Conservation (phyloP, 2,329 filamentous ascomycete species). For the Talaromyces albobiverticillius region DNA sequence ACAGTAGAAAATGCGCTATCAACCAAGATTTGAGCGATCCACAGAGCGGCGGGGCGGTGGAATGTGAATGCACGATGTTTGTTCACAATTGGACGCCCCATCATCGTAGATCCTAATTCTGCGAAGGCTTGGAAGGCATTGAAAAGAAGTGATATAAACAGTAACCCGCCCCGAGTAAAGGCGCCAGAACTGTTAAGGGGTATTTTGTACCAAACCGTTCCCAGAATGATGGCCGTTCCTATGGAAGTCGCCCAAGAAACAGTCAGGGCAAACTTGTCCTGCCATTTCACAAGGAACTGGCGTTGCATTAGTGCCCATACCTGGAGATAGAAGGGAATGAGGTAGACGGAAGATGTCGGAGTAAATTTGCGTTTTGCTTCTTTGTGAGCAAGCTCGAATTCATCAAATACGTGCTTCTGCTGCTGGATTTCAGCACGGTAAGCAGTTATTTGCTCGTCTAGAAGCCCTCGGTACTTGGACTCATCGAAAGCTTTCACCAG, state of each 20-base stretch:
- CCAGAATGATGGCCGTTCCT: conserved; percentile 73
- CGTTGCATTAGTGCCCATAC: conserved; percentile 80
- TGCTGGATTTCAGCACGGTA: conserved; percentile 65
- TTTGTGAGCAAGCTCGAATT: conserved; percentile 59
- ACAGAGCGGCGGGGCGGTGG: conserved; percentile 75
- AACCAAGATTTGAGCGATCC: conserved; percentile 78
- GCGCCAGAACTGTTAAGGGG: conserved; percentile 63
- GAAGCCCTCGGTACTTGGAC: conserved; percentile 56
- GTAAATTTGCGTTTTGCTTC: conserved; percentile 63
- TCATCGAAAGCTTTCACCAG: conserved; percentile 68
- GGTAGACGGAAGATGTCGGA: conserved; percentile 71
- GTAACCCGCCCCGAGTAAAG: conserved; percentile 76
- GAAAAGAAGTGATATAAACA: conserved; percentile 78
- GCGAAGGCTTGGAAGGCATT: conserved; percentile 85
- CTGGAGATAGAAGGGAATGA: conserved; percentile 77
- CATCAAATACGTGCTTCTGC: conserved; percentile 64
- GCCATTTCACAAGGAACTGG: conserved; percentile 81
- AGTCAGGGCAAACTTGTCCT: conserved; percentile 74
- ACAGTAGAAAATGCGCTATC: conserved; percentile 69
- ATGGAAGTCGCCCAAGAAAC: conserved; percentile 71
- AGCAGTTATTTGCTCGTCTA: conserved; percentile 64
- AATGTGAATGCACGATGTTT: conserved; percentile 84
- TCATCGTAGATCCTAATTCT: conserved; percentile 72
- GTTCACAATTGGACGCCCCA: conserved; percentile 72
- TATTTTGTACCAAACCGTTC: conserved; percentile 74